phyloP scores from a whole-genome alignment of 176 grass and related monocot species.

The Avena atlantica region DNA sequence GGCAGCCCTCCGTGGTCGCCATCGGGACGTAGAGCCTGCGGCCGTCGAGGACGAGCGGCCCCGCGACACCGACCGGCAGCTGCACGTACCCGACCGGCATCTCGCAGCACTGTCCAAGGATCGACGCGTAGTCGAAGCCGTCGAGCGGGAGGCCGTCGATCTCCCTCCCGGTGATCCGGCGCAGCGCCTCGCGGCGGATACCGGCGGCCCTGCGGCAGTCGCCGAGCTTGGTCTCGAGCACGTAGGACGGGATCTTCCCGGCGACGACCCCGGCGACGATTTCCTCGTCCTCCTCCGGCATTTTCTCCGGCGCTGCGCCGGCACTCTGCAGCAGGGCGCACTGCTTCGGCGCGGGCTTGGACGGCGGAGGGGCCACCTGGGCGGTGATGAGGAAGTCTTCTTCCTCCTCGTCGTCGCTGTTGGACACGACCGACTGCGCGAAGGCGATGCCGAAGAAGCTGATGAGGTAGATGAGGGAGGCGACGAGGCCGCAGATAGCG shows the following conservation, averaged over 20 bases:
- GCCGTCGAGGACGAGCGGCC: slow-evolving; percentile 71
- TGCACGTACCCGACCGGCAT: slow-evolving; percentile 78
- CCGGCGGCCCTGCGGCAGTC: slow-evolving; percentile 67
- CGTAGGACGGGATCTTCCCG: slow-evolving; percentile 66
- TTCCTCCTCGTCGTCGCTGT: slow-evolving; percentile 80
- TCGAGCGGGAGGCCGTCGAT: slow-evolving; percentile 71
- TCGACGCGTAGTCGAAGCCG: slow-evolving; percentile 69
- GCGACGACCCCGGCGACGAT: slow-evolving; percentile 56
- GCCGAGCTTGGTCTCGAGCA: slow-evolving; percentile 67
- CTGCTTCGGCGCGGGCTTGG: not conserved
- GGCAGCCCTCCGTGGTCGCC: slow-evolving; percentile 85
- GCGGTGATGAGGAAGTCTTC: slow-evolving; percentile 55
- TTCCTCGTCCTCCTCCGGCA: slow-evolving; percentile 66
- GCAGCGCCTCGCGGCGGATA: slow-evolving; percentile 72
- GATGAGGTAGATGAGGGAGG: no score
- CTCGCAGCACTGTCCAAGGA: slow-evolving; percentile 86
- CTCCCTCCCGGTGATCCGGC: slow-evolving; percentile 63
- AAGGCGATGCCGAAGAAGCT: slow-evolving; percentile 81
- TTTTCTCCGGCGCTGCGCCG: slow-evolving; percentile 35
- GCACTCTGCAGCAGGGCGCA: slow-evolving; percentile 48
- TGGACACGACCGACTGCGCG: slow-evolving; percentile 76
- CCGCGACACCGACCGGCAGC: slow-evolving; percentile 68
- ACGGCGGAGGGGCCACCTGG: no score
- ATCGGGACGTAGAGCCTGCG: slow-evolving; percentile 63
- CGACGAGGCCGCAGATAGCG: no score